phyloP scores from a whole-genome alignment of 495 filamentous ascomycete genomes.

The Chaetomium fimeti region DNA sequence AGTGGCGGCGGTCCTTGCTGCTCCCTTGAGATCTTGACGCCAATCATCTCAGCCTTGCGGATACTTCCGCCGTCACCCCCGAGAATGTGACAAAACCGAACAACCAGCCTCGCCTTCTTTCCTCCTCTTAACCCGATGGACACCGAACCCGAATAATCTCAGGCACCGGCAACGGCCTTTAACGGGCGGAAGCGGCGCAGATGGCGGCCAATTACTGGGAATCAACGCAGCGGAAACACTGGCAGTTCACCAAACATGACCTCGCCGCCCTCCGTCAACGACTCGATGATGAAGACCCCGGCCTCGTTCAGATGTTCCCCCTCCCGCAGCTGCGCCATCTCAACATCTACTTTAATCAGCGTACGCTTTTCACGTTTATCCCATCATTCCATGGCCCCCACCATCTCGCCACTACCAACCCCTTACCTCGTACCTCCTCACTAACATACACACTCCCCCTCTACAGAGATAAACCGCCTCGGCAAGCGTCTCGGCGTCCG shows the following conservation, averaged over 20 bases:
- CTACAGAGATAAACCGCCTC: conserved; percentile 73
- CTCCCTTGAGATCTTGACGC: neutral
- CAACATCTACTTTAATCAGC: conserved; percentile 88
- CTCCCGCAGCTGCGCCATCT: conserved; percentile 78
- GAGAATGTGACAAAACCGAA: neutral
- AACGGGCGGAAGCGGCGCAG: neutral
- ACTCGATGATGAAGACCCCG: conserved; percentile 70
- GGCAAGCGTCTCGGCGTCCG: conserved; percentile 75
- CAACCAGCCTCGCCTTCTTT: neutral
- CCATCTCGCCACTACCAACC: no score
- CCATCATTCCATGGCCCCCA: neutral
- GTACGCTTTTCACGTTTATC: conserved; percentile 48
- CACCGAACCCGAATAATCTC: neutral
- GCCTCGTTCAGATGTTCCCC: conserved; percentile 70
- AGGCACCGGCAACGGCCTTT: neutral
- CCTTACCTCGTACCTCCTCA: no score
- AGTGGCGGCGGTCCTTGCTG: neutral
- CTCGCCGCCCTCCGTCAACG: conserved; percentile 68
- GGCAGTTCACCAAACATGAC: conserved; percentile 82
- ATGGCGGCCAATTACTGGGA: conserved; percentile 99
- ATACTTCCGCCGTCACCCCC: neutral
- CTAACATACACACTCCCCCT: neutral
- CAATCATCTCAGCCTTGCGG: conserved; percentile 5
- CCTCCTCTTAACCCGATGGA: neutral
- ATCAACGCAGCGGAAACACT: conserved; percentile 83